A percentile compares a stretch with the other conserved stretches of the same genome.
phyloP scores from a whole-genome alignment of 441 rosid genomes.

The Corymbia calophylla region DNA sequence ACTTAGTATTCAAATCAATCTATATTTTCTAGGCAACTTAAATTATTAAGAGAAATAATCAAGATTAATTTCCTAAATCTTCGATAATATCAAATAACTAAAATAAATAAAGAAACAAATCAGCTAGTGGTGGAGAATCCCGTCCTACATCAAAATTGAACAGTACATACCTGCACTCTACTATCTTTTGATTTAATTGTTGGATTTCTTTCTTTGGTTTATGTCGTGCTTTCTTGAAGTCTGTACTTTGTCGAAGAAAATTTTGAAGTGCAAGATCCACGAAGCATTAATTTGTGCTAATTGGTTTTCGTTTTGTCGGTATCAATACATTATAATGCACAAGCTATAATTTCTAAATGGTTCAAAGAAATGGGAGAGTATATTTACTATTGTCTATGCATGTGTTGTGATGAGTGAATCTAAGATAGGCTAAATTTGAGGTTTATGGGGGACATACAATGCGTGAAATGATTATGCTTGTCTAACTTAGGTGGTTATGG shows the following conservation, averaged over 20 bases:
- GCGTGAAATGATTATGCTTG: too few relatives aligned
- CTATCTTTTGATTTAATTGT: background rate
- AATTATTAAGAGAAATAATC: too few relatives aligned
- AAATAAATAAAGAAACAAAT: background rate
- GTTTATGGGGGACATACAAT: background rate
- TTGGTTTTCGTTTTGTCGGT: rapidly evolving
- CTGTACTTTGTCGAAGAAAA: background rate
- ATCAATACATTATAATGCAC: background rate
- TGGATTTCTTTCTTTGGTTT: background rate
- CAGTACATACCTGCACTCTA: background rate
- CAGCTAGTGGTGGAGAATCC: background rate
- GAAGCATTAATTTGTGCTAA: background rate
- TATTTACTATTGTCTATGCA: too few relatives aligned
- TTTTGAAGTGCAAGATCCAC: background rate
- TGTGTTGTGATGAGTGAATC: background rate
- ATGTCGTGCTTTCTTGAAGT: background rate
- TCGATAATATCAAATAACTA: background rate
- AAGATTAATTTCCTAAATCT: too few relatives aligned
- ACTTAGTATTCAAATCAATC: background rate
- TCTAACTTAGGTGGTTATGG: too few relatives aligned
- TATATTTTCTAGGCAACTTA: background rate
- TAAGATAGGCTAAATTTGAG: too few relatives aligned
- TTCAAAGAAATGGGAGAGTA: background rate
- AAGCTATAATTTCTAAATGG: too few relatives aligned
- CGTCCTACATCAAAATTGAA: too few relatives aligned